Percentiles rank a stretch among this genome's conserved stretches.
Evolutionary conservation across 2,329 filamentous ascomycete genomes (phyloP).

Genomic region (Raffaelea albimanens): DNA sequence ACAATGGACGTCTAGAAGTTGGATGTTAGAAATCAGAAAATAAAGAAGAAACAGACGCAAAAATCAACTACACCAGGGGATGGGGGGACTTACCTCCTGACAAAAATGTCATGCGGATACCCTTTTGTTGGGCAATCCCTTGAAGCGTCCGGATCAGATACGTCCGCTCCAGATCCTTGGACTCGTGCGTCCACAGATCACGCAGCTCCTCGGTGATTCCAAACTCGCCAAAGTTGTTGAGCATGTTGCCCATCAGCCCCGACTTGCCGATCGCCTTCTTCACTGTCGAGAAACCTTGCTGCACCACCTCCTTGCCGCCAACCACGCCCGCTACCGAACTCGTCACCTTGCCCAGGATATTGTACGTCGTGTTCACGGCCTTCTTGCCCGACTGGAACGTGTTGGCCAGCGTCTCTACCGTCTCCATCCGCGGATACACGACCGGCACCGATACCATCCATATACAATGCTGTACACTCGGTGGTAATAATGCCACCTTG

Average conservation of each 20-base stretch:
- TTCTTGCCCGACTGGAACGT: conserved; percentile 94
- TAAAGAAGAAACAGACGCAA: neutral
- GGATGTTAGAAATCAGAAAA: neutral
- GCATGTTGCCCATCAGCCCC: conserved; percentile 87
- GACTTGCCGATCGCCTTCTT: conserved; percentile 96
- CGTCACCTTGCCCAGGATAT: conserved; percentile 88
- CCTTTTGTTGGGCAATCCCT: conserved; percentile 90
- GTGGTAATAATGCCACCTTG: conserved; percentile 82
- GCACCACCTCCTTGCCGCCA: conserved; percentile 86
- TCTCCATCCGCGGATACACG: conserved; percentile 83
- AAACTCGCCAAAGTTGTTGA: conserved; percentile 94
- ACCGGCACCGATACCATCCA: conserved; percentile 92
- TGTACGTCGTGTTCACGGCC: conserved; percentile 92
- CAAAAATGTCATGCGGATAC: conserved; percentile 91
- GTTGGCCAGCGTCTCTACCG: conserved; percentile 81
- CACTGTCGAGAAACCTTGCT: conserved; percentile 84
- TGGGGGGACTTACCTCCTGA: conserved; percentile 62
- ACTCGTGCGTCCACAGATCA: conserved; percentile 97
- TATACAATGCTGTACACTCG: conserved; percentile 90
- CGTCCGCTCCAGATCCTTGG: conserved; percentile 92
- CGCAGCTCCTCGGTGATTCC: conserved; percentile 89
- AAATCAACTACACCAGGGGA: neutral
- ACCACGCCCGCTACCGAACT: conserved; percentile 93
- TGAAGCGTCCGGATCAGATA: conserved; percentile 95
- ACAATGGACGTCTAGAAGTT: conserved; percentile 62